phyloP scores from a whole-genome alignment of 1,139 yeast genomes.

The Fermentozyma sake region DNA sequence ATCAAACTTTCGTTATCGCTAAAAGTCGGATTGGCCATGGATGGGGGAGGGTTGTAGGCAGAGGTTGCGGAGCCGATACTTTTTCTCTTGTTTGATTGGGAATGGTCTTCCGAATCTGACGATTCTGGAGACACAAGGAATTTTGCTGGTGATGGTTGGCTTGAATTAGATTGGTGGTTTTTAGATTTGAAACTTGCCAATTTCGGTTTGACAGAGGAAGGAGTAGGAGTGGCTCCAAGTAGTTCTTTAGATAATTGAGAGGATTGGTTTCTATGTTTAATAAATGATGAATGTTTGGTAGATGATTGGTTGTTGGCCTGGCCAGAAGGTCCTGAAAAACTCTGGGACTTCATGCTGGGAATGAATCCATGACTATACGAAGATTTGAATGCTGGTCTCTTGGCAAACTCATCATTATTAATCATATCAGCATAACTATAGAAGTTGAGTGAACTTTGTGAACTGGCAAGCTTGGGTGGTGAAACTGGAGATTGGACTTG shows the following conservation, averaged over 20 bases:
- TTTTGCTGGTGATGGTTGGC: constrained; percentile 3
- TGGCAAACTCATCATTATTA: constrained; percentile 53
- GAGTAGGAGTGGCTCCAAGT: constrained; percentile 5
- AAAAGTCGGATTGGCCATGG: constrained; percentile 5
- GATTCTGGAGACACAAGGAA: constrained; percentile 21
- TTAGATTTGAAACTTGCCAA: too few relatives aligned
- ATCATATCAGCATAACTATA: constrained; percentile 80
- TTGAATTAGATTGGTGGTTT: too few relatives aligned
- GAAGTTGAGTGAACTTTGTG: constrained; percentile 58
- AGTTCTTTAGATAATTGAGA: constrained; percentile 18
- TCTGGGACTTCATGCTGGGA: constrained; percentile 16
- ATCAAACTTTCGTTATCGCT: constrained; percentile 29
- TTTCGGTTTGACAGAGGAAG: constrained; percentile 4
- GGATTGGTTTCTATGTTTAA: constrained; percentile 11
- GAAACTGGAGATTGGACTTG: constrained; percentile 22
- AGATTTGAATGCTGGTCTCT: constrained; percentile 52
- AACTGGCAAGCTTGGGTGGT: constrained; percentile 36
- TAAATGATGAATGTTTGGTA: constrained; percentile 8
- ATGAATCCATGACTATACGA: constrained; percentile 28
- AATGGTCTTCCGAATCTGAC: constrained; percentile 10
- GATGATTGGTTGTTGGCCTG: constrained; percentile 6
- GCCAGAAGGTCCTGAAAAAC: constrained; percentile 2
- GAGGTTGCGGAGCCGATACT: constrained; percentile 8
- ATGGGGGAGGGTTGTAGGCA: constrained; percentile 5
- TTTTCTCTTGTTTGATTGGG: constrained; percentile 1